phyloP scores from a whole-genome alignment of 2,329 filamentous ascomycete species.

The Phialophora verrucosa region DNA sequence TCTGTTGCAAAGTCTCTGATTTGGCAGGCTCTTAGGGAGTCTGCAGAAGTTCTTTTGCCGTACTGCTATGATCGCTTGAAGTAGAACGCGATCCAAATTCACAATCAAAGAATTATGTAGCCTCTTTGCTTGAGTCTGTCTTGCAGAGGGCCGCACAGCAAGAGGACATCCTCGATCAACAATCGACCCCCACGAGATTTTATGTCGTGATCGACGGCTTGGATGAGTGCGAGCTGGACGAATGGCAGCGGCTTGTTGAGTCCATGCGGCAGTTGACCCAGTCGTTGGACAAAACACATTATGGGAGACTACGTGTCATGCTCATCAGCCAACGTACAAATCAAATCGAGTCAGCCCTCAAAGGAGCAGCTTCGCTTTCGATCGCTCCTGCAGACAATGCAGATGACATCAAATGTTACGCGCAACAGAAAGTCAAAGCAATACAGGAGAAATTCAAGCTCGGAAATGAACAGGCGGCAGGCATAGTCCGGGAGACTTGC shows the following conservation, averaged over 20 bases:
- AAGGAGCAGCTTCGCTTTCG: background rate
- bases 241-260: conserved; percentile 42
- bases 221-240: conserved; percentile 48
- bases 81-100: background rate
- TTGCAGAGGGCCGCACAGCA: conserved; percentile 1
- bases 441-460: conserved; percentile 1
- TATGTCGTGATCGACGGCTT: conserved; percentile 54
- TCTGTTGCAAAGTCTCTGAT: conserved; percentile 45
- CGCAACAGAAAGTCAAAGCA: background rate
- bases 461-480: background rate
- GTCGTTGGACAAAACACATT: conserved; percentile 36
- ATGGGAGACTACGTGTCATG: conserved; percentile 42
- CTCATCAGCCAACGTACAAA: conserved; percentile 44
- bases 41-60: background rate
- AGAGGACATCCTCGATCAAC: conserved; percentile 39
- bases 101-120: background rate
- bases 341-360: background rate
- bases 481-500: background rate
- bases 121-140: background rate
- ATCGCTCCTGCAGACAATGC: background rate
- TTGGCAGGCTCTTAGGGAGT: conserved; percentile 42
- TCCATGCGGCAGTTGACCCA: conserved; percentile 39
- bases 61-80: background rate
- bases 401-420: conserved; percentile 2
- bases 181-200: conserved; percentile 5